Percentiles rank a stretch among this genome's conserved stretches.
These are phyloP conservation scores for Pseudocercospora crystallina DNA, from an alignment of 2,329 filamentous ascomycete species.

Conservation along the genomic window DNA sequence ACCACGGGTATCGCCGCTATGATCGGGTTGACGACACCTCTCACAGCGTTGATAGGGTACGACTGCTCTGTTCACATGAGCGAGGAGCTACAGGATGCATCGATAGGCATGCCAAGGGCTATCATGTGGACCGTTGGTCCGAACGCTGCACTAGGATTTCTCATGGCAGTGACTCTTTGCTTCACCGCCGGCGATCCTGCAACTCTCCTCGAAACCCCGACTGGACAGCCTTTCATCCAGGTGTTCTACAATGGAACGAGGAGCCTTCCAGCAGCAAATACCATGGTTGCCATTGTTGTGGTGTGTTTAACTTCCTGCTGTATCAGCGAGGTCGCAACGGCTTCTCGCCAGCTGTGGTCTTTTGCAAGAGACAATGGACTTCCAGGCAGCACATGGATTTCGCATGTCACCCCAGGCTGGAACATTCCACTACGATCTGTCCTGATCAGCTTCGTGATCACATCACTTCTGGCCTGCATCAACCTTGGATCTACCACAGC, in stretches of 20 bases:
- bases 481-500: conserved; percentile 41
- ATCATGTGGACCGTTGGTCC: conserved; percentile 25
- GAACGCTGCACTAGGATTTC: conserved; percentile 27
- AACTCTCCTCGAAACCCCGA: conserved; percentile 28
- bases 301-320: conserved; percentile 35
- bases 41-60: conserved; percentile 25
- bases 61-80: conserved; percentile 30
- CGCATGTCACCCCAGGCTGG: conserved; percentile 13
- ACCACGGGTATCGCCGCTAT: conserved; percentile 39
- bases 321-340: conserved; percentile 39
- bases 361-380: conserved; percentile 16
- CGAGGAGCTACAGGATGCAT: conserved; percentile 27
- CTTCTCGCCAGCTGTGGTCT: conserved; percentile 39
- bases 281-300: conserved; percentile 34
- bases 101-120: conserved; percentile 19
- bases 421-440: conserved; percentile 15
- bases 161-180: conserved; percentile 31
- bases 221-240: conserved; percentile 25
- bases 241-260: conserved; percentile 28
- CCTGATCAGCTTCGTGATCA: conserved; percentile 8
- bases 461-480: conserved; percentile 23
- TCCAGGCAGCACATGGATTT: conserved; percentile 7
- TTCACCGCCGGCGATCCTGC: conserved; percentile 32
- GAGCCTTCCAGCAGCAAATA: conserved; percentile 28
- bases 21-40: conserved; percentile 40